A percentile compares a stretch with the other conserved stretches of the same genome.
phyloP scores from a whole-genome alignment of 78 protist genomes.

The Polysphondylium violaceum region DNA sequence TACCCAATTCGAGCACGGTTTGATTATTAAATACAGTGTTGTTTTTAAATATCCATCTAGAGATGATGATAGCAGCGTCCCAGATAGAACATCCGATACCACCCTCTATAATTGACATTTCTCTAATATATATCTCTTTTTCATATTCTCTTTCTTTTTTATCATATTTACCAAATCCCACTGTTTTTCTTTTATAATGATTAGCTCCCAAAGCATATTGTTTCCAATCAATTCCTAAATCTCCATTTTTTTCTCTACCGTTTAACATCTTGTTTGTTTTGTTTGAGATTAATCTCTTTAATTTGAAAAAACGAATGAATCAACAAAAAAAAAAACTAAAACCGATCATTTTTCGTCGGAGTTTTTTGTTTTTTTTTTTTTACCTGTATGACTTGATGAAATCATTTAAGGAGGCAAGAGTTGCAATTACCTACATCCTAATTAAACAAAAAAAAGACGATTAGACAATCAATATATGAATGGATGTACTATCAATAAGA shows the following conservation, averaged over 20 bases:
- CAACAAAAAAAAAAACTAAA: background rate
- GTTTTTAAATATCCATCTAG: conserved; percentile 88
- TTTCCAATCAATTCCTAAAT: conserved; percentile 88
- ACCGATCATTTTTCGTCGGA: background rate
- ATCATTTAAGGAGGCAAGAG: too few species aligned
- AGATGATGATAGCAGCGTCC: conserved; percentile 92
- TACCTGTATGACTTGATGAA: too few species aligned
- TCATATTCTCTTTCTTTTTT: conserved; percentile 85
- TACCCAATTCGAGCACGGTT: conserved; percentile 84
- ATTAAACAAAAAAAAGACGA: too few species aligned
- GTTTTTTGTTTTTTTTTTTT: too few species aligned
- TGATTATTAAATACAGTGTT: conserved; percentile 59
- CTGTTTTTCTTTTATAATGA: conserved; percentile 87
- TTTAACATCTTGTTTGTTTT: conserved; percentile 66
- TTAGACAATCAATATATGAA: too few species aligned
- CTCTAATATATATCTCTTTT: conserved; percentile 87
- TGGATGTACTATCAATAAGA: too few species aligned
- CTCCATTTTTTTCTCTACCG: conserved; percentile 84
- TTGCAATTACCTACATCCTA: too few species aligned
- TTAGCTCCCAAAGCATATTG: conserved; percentile 88
- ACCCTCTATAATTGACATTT: conserved; percentile 87
- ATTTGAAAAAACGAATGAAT: background rate
- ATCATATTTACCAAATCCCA: conserved; percentile 90
- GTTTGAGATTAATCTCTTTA: background rate
- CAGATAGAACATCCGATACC: conserved; percentile 93